Conservation (phyloP, 73 alveolate species). For the Paramecium pentaurelia region DNA sequence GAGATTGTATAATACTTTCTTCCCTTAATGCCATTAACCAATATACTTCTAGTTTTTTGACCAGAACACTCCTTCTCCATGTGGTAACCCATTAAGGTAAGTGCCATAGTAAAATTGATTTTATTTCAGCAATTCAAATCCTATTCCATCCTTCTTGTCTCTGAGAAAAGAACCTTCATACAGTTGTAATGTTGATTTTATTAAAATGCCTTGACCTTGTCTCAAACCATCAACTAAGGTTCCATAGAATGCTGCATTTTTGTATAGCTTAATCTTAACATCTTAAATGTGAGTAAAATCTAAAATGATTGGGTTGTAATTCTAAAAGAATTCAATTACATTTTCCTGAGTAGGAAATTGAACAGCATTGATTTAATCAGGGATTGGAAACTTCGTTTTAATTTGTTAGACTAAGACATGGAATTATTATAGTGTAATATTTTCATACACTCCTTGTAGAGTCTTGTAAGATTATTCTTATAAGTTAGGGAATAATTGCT, state of each 20-base stretch:
- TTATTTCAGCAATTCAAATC: slow-evolving; percentile 64
- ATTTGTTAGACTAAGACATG: not conserved
- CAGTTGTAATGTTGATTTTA: not conserved
- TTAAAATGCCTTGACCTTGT: slow-evolving; percentile 3
- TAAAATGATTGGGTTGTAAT: not conserved
- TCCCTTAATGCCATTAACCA: slow-evolving; percentile 76
- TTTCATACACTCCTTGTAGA: not conserved
- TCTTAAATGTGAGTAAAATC: not conserved
- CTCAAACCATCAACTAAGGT: not conserved
- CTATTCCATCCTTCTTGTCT: slow-evolving; percentile 66
- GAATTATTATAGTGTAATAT: not conserved
- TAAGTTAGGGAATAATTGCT: not conserved
- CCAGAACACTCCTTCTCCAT: slow-evolving; percentile 66
- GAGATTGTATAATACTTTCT: not conserved
- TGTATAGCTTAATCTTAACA: not conserved
- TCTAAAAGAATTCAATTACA: not conserved
- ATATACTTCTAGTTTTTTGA: slow-evolving; percentile 63
- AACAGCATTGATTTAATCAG: not conserved
- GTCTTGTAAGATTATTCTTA: not conserved
- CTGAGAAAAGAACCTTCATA: slow-evolving; percentile 44
- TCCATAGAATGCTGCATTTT: not conserved
- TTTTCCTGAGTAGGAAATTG: not conserved
- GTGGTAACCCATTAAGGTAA: slow-evolving; percentile 67
- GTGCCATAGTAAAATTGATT: slow-evolving; percentile 73
- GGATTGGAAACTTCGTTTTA: not conserved